phyloP scores from a whole-genome alignment of 2,329 filamentous ascomycete genomes.

The Colletotrichum chrysophilum region DNA sequence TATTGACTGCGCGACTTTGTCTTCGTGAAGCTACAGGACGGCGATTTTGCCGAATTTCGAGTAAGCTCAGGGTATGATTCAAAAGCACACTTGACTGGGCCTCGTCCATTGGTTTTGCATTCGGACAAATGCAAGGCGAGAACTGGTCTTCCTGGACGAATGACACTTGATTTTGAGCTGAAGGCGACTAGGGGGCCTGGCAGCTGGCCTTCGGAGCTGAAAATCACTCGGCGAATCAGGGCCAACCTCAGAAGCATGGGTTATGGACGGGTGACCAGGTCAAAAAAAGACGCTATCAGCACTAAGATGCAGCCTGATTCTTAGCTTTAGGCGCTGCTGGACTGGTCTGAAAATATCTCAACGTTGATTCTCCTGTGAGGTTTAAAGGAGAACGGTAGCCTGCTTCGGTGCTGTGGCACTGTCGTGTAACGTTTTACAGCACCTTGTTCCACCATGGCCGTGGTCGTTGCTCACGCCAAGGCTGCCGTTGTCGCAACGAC shows the following conservation, averaged over 20 bases:
- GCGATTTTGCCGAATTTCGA: neutral
- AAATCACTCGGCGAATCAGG: neutral
- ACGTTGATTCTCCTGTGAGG: neutral
- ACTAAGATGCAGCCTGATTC: neutral
- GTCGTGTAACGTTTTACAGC: neutral
- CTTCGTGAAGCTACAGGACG: neutral
- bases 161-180: neutral
- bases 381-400: neutral
- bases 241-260: neutral
- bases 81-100: neutral
- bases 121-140: neutral
- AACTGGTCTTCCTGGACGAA: neutral
- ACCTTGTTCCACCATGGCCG: neutral
- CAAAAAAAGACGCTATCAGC: neutral
- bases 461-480: neutral
- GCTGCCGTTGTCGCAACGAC: neutral
- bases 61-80: neutral
- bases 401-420: neutral
- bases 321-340: neutral
- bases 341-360: neutral
- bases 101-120: neutral
- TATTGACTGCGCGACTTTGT: neutral
- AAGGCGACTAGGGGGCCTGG: neutral
- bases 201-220: neutral
- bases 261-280: neutral